Evolutionary conservation across 805 yeast species (phyloP), one percentile per base, ranked within the genome.

Genomic region (Starmerella cellae): DNA sequence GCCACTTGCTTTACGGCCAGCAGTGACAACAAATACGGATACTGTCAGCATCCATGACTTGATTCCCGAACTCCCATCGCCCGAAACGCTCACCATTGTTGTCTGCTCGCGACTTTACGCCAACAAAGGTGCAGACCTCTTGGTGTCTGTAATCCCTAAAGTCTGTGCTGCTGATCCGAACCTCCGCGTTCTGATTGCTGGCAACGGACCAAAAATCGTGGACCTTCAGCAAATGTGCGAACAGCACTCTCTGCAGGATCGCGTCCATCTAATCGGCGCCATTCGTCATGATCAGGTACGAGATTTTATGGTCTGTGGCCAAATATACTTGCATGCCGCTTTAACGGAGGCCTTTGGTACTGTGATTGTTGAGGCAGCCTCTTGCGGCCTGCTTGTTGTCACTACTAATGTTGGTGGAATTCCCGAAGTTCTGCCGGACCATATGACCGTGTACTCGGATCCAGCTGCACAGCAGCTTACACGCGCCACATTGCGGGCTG

Each of bases 291-390:
- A 91, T 58, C 78, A 81, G 52, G 98, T 91, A 8, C 67, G 97
- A 38, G 84, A 87, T 52, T 82, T 88, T 11, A 83, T 91, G 94
- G 76, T 85, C 5, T 73, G 76, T 48, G 99, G 98, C 17, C 93
- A 91, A 54, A 88, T 91, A 10, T 91, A 87, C 58, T 61, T 91
- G 23, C 97, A 91, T 60, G 87, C 98, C 0, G 78, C 95, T 1
- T 67, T 91, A 32, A 91, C 97, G 0, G 99, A 91, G 59, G 98
- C 97, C 0, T 91, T 91, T 62, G 99, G 99, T 2, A 91, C 98
- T 0, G 97, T 84, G 0, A 64, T 91, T 10, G 95, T 91, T 0
- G 99, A 91, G 58, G 99, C 99, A 0, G 98, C 96, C 0, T 80
- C 94, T 1, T 91, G 97, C 65, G 96, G 96, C 0, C 60, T 91